Percentiles rank a stretch among this genome's conserved stretches.
Evolutionary conservation across 2,329 filamentous ascomycete genomes (phyloP).

Genomic region (Mycocentrospora acerina): DNA sequence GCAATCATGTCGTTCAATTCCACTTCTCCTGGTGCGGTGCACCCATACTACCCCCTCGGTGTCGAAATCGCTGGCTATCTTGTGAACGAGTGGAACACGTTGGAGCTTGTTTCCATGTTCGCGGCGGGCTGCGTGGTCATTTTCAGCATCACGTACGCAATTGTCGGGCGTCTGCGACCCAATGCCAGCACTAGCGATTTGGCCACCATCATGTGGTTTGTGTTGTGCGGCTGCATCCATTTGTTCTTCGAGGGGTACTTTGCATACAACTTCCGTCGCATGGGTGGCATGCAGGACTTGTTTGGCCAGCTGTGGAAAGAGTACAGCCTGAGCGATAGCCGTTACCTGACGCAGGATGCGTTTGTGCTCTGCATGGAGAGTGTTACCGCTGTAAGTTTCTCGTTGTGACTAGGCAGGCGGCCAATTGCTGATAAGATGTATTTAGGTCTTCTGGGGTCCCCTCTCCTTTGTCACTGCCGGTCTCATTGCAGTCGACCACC

Average conservation of each 20-base stretch:
- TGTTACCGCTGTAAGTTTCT: slow-evolving; percentile 68
- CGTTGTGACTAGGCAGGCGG: no score
- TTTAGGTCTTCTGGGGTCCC: slow-evolving; percentile 62
- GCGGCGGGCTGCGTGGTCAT: slow-evolving; percentile 57
- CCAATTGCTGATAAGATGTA: slow-evolving; percentile 3
- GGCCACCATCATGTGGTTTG: slow-evolving; percentile 70
- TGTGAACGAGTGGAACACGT: slow-evolving; percentile 64
- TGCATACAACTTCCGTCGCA: slow-evolving; percentile 64
- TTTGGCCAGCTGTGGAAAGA: slow-evolving; percentile 93
- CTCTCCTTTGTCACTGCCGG: slow-evolving; percentile 60
- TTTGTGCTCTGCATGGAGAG: slow-evolving; percentile 88
- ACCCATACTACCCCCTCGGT: slow-evolving; percentile 73
- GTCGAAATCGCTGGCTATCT: slow-evolving; percentile 64
- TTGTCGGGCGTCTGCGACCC: slow-evolving; percentile 57
- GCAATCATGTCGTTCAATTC: slow-evolving; percentile 11
- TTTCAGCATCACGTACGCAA: slow-evolving; percentile 57
- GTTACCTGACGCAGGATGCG: slow-evolving; percentile 74
- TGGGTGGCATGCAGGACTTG: slow-evolving; percentile 69
- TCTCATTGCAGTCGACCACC: slow-evolving; percentile 55
- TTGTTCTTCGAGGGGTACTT: slow-evolving; percentile 87
- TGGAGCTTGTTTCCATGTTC: slow-evolving; percentile 62
- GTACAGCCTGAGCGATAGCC: slow-evolving; percentile 82
- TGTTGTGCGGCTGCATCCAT: slow-evolving; percentile 73
- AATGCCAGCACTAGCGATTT: slow-evolving; percentile 58
- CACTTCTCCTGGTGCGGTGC: slow-evolving; percentile 33